These are phyloP conservation scores for Chlorella sp. DNA, from an alignment of 139 green algal species.

Conservation along the genomic window DNA sequence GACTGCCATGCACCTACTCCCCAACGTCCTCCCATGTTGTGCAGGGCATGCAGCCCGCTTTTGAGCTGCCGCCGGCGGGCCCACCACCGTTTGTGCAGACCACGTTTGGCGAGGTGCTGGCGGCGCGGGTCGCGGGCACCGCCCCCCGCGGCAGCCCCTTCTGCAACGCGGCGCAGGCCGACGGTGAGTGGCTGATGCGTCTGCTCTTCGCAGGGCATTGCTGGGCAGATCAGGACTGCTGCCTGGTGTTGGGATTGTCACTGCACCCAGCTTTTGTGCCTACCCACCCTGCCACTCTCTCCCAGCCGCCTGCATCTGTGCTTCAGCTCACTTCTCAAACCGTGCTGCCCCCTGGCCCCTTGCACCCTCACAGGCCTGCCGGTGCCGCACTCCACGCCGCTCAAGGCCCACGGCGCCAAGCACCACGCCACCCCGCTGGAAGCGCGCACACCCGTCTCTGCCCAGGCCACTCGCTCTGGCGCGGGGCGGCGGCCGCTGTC, in stretches of 20 bases:
- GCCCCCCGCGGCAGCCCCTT: conserved; percentile 22
- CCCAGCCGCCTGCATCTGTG: too few relatives aligned
- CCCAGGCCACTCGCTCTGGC: conserved; percentile 1
- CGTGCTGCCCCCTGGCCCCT: too few relatives aligned
- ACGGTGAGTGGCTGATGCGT: conserved; percentile 14
- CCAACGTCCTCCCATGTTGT: too few relatives aligned
- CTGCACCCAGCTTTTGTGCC: too few relatives aligned
- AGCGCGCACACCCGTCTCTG: conserved; percentile 31
- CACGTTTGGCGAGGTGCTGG: conserved; percentile 42
- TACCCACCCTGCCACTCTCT: too few relatives aligned
- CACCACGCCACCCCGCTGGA: conserved; percentile 1
- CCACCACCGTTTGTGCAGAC: conserved; percentile 26
- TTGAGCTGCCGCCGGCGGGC: neutral
- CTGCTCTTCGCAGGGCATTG: too few relatives aligned
- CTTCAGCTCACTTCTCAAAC: too few relatives aligned
- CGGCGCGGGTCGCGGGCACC: conserved; percentile 26
- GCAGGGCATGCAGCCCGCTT: conserved; percentile 1
- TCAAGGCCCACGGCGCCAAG: neutral
- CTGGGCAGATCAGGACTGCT: too few relatives aligned
- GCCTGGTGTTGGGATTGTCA: too few relatives aligned
- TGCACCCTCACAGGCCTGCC: neutral
- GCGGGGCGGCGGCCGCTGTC: conserved; percentile 7
- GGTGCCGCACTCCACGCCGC: conserved; percentile 22
- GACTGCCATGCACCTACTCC: neutral
- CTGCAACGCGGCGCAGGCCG: neutral